Percentiles rank a stretch among this genome's conserved stretches.
Evolutionary conservation across 2,329 filamentous ascomycete genomes (phyloP).

Genomic region (Clonostachys byssicola): DNA sequence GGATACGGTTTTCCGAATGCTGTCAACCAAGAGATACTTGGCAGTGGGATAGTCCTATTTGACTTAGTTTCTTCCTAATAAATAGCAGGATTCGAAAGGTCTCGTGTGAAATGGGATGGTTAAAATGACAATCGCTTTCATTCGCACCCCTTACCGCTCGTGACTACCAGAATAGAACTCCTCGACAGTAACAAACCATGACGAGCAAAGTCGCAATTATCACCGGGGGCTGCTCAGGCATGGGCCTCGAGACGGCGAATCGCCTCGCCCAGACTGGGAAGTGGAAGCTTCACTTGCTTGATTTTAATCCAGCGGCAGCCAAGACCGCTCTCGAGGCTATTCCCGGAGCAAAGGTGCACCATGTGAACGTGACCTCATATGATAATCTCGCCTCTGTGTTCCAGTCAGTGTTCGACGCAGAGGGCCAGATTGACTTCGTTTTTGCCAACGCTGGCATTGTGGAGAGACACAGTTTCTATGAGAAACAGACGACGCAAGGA

Average conservation of each 20-base stretch:
- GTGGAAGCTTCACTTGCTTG: slow-evolving; percentile 10
- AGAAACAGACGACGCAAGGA: slow-evolving; percentile 3
- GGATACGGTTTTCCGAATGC: too few species aligned
- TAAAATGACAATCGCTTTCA: not conserved
- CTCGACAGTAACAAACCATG: slow-evolving; percentile 1
- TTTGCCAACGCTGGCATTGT: slow-evolving; percentile 43
- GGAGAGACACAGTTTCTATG: slow-evolving; percentile 31
- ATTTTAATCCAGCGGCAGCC: slow-evolving; percentile 10
- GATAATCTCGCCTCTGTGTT: slow-evolving; percentile 18
- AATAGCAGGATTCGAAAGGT: not conserved
- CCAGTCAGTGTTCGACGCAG: slow-evolving; percentile 24
- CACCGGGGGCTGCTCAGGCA: slow-evolving; percentile 9
- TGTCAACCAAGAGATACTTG: too few species aligned
- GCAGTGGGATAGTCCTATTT: too few species aligned
- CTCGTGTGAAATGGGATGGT: not conserved
- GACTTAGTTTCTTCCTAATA: not conserved
- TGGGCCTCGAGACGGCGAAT: slow-evolving; percentile 14
- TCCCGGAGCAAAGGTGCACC: slow-evolving; percentile 2
- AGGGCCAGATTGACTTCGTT: slow-evolving; percentile 36
- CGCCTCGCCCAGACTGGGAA: slow-evolving; percentile 4
- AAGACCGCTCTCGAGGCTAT: slow-evolving; percentile 2
- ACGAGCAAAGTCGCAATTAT: slow-evolving; percentile 10
- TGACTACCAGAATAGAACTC: not conserved
- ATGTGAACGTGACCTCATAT: slow-evolving; percentile 9
- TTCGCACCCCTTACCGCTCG: not conserved